phyloP scores from a whole-genome alignment of 2,329 filamentous ascomycete species.

The Scedosporium minutisporum region DNA sequence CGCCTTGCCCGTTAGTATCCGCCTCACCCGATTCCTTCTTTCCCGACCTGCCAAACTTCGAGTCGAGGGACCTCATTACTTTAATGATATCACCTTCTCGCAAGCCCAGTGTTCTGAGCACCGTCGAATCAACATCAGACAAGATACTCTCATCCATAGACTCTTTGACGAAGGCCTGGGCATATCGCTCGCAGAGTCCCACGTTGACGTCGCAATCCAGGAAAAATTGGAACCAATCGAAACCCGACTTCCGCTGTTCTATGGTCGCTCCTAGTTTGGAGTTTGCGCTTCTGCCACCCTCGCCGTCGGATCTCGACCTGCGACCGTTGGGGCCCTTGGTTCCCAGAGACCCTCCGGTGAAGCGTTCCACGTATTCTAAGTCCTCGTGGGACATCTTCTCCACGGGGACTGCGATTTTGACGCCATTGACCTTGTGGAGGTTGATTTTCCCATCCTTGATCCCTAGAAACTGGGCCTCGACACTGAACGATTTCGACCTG shows the following conservation, averaged over 20 bases:
- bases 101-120: conserved; percentile 79
- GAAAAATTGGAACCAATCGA: conserved; percentile 99
- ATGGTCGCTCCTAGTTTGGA: conserved; percentile 50
- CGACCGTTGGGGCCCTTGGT: not conserved
- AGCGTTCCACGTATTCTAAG: conserved; percentile 84
- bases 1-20: conserved; percentile 45
- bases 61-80: conserved; percentile 81
- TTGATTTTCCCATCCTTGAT: conserved; percentile 95
- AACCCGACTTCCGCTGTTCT: conserved; percentile 53
- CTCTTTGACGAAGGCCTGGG: conserved; percentile 78
- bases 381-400: conserved; percentile 94
- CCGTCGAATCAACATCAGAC: conserved; percentile 75
- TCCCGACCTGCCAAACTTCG: conserved; percentile 58
- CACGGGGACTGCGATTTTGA: conserved; percentile 95
- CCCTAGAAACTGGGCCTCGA: conserved; percentile 92
- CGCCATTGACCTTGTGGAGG: conserved; percentile 92
- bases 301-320: conserved; percentile 49
- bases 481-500: conserved; percentile 88
- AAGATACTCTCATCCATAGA: conserved; percentile 94
- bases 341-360: conserved; percentile 81
- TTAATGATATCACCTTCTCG: conserved; percentile 95
- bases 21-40: conserved; percentile 53
- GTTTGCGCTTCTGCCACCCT: conserved; percentile 41
- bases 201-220: conserved; percentile 83
- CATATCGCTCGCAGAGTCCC: conserved; percentile 88